phyloP scores from a whole-genome alignment of 805 yeast species.

The Kodamaea kaohsiungensis region DNA sequence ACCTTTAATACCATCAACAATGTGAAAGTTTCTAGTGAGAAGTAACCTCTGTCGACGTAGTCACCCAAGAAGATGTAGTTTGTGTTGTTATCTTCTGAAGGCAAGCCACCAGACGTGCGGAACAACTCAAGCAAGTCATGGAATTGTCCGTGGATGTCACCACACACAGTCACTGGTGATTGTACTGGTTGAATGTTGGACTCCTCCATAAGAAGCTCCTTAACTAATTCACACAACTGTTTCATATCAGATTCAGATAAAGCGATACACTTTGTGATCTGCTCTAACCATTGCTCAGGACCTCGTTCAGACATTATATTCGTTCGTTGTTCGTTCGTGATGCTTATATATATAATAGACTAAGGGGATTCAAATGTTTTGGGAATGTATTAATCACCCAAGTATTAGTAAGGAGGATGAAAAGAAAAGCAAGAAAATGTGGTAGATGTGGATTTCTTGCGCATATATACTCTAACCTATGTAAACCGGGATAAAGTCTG shows the following conservation, averaged over 20 bases:
- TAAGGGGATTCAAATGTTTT: not conserved
- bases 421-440: not conserved
- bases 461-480: not conserved
- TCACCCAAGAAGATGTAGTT: slow-evolving; percentile 87
- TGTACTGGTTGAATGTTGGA: slow-evolving; percentile 92
- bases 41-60: slow-evolving; percentile 97
- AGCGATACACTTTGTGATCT: slow-evolving; percentile 85
- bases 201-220: slow-evolving; percentile 93
- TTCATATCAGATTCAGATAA: slow-evolving; percentile 93
- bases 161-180: slow-evolving; percentile 93
- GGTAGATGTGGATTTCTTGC: not conserved
- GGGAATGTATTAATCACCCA: not conserved
- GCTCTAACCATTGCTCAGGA: slow-evolving; percentile 96
- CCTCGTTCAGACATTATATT: slow-evolving; percentile 76
- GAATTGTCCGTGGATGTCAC: slow-evolving; percentile 97
- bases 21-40: slow-evolving; percentile 91
- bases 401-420: not conserved
- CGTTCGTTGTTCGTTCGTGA: too few relatives aligned
- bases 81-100: slow-evolving; percentile 65
- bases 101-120: slow-evolving; percentile 90
- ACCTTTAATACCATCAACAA: slow-evolving; percentile 91
- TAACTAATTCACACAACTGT: slow-evolving; percentile 91
- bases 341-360: too few relatives aligned
- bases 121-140: slow-evolving; percentile 91
- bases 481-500: not conserved